Conservation (phyloP, 352 stramenopile species). For the Phytophthora podocarpi region DNA sequence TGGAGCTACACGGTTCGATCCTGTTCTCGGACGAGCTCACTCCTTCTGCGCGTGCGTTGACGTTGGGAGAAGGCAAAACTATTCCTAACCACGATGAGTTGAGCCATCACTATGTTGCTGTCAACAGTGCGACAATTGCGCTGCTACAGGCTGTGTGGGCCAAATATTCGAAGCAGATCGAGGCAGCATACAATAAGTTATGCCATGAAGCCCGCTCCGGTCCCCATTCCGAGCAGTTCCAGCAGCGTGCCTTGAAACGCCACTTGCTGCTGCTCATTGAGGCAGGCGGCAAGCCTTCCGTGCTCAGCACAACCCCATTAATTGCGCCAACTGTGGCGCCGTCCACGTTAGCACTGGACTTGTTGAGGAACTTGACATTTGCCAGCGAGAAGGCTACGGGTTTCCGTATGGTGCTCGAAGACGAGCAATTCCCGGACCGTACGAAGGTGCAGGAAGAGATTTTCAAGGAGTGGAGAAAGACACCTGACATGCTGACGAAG, state of each 20-base stretch:
- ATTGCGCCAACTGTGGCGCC: conserved; percentile 52
- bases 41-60: conserved; percentile 65
- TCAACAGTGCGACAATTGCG: conserved; percentile 66
- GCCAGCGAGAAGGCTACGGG: conserved; percentile 65
- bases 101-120: conserved; percentile 68
- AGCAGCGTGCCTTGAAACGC: conserved; percentile 69
- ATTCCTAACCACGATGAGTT: conserved; percentile 68
- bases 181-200: conserved; percentile 63
- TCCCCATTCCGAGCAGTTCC: conserved; percentile 71
- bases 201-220: conserved; percentile 44
- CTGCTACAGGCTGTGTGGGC: conserved; percentile 74
- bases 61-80: conserved; percentile 57
- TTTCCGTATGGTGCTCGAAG: conserved; percentile 68
- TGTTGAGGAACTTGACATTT: conserved; percentile 74
- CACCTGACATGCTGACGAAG: conserved; percentile 77
- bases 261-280: conserved; percentile 72
- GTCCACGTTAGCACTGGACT: conserved; percentile 52
- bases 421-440: conserved; percentile 61
- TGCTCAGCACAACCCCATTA: conserved; percentile 45
- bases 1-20: conserved; percentile 69
- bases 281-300: conserved; percentile 50
- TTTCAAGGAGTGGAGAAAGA: conserved; percentile 72
- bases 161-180: conserved; percentile 65
- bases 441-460: conserved; percentile 69
- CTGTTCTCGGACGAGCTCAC: conserved; percentile 72